Evolutionary conservation across 352 stramenopile genomes (phyloP), one percentile per base, ranked within the genome.

Genomic region (Albugo candida): DNA sequence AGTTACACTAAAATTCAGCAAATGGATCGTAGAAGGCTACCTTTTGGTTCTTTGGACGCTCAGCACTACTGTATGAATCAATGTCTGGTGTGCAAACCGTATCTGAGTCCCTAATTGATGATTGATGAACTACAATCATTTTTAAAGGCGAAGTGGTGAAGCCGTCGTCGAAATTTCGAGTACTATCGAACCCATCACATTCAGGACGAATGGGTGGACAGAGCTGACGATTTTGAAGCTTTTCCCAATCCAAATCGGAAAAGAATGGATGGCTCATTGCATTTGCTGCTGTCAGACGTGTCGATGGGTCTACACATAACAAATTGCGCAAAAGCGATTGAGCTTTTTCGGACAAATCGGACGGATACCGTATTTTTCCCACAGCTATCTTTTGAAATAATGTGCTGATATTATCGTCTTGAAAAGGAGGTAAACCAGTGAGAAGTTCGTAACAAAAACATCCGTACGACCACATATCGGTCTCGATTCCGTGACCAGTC

Each of bases 401-500:
- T 11, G 63, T 60, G 19, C 42, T 41, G 54, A 84, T 63, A 55
- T 80, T 71, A 46, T 59, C 47, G 54, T 65, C 65, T 54, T 82
- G 69, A 53, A 89, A 89, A 24, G 76, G 76, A 19, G 76, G 76
- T 4, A 61, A 54, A 36, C 76, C 76, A 11, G 74, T 82, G 12
- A 84, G 58, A 17, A 89, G 59, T 50, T 89, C 76, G 54, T 81
- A 89, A 47, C 67, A 65, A 50, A 89, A 85, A 69, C 76, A 89
- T 52, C 76, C 76, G 45, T 85, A 86, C 6, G 76, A 86, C 76
- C 76, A 89, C 65, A 89, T 80, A 59, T 89, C 76, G 5, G 76
- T 89, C 51, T 80, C 65, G 21, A 85, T 61, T 36, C 69, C 66
- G 36, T 89, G 76, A 41, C 76, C 76, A 31, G 68, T 40, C 27